A percentile compares a stretch with the other conserved stretches of the same genome.
phyloP scores from a whole-genome alignment of 2,329 filamentous ascomycete species.

The Colletotrichum trifolii region DNA sequence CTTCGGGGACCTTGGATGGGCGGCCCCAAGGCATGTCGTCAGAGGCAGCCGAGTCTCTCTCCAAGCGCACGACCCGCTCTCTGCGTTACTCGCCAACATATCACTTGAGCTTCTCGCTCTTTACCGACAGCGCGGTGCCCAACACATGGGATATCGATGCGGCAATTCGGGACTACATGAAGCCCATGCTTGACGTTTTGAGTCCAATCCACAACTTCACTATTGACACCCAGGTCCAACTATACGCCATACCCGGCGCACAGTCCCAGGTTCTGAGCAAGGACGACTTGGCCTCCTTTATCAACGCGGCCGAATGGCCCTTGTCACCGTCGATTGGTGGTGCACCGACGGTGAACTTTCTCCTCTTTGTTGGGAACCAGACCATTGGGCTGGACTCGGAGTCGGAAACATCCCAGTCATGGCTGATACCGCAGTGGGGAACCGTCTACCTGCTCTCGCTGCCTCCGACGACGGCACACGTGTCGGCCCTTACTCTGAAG shows the following conservation, averaged over 20 bases:
- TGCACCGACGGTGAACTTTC: constrained; percentile 95
- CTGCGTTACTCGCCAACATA: constrained; percentile 94
- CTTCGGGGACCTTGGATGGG: constrained; percentile 61
- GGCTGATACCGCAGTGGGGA: constrained; percentile 98
- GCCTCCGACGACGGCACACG: constrained; percentile 56
- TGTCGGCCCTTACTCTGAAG: constrained; percentile 75
- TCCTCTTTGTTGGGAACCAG: constrained; percentile 86
- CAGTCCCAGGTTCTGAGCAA: constrained; percentile 76
- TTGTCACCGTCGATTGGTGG: constrained; percentile 92
- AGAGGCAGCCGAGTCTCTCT: constrained; percentile 66
- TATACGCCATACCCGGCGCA: constrained; percentile 82
- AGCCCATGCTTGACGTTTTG: constrained; percentile 82
- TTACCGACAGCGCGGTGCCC: constrained; percentile 81
- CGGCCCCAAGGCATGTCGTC: constrained; percentile 59
- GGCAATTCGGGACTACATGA: constrained; percentile 83
- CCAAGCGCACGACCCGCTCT: constrained; percentile 81
- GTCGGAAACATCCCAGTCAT: constrained; percentile 69
- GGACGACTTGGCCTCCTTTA: constrained; percentile 91
- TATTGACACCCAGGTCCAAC: constrained; percentile 93
- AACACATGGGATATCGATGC: constrained; percentile 92
- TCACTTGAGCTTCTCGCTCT: constrained; percentile 94
- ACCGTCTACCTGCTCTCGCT: constrained; percentile 70
- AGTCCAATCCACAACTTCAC: constrained; percentile 92
- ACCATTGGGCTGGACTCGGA: constrained; percentile 68
- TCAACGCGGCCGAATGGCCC: constrained; percentile 98